These are phyloP conservation scores for Podaxis pistillaris DNA, from an alignment of 768 basidiomycete genomes.

Conservation along the genomic window DNA sequence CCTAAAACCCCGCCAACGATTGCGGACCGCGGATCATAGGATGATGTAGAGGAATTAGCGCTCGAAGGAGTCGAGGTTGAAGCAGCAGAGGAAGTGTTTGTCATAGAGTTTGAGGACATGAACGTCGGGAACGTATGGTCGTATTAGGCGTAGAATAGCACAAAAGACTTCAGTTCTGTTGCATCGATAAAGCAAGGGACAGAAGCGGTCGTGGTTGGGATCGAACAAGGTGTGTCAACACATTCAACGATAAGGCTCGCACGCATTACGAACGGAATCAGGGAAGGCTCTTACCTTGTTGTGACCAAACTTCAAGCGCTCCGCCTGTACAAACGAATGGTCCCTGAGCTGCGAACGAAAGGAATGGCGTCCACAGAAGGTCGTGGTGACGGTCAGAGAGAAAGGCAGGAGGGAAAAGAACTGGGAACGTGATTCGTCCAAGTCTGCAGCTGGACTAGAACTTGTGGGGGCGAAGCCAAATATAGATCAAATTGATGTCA, in stretches of 20 bases:
- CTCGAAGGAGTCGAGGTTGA: constrained; percentile 12
- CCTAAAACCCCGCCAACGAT: constrained; percentile 30
- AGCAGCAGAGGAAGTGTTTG: constrained; percentile 14
- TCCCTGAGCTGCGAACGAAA: constrained; percentile 27
- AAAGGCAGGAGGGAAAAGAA: constrained; percentile 1
- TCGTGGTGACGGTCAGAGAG: constrained; percentile 4
- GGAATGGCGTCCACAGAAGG: constrained; percentile 29
- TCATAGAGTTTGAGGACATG: constrained; percentile 11
- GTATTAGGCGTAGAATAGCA: constrained; percentile 3
- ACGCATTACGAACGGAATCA: not conserved
- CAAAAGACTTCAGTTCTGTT: not conserved
- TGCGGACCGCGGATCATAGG: constrained; percentile 28
- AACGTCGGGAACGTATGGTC: not conserved
- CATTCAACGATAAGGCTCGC: not conserved
- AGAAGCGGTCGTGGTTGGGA: not conserved
- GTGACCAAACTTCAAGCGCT: not conserved
- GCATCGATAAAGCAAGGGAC: not conserved
- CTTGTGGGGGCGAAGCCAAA: constrained; percentile 8
- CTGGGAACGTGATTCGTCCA: not conserved
- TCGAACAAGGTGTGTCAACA: not conserved
- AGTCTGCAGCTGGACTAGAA: constrained; percentile 1
- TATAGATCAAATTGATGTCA: constrained; percentile 14
- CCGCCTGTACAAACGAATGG: not conserved
- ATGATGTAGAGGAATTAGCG: constrained; percentile 11
- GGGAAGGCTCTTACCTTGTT: constrained; percentile 1